These are phyloP conservation scores for Saturnispora ahearnii DNA, from an alignment of 805 yeast species.

Conservation along the genomic window DNA sequence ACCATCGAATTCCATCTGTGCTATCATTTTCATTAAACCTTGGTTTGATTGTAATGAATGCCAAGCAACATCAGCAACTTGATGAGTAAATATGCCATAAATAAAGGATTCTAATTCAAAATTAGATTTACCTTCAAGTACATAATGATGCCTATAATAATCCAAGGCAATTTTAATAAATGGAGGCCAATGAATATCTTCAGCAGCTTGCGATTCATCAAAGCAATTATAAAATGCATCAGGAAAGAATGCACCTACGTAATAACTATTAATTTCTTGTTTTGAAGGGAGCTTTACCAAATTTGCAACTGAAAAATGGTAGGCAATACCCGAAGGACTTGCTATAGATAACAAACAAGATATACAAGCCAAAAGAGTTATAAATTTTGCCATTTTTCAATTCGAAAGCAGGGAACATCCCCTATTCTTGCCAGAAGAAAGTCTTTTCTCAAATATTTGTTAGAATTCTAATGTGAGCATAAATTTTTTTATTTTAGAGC, in stretches of 20 bases:
- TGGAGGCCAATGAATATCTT: slow-evolving; percentile 64
- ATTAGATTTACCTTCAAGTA: slow-evolving; percentile 18
- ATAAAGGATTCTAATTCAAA: slow-evolving; percentile 43
- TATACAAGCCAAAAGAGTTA: neutral
- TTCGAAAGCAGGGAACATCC: neutral
- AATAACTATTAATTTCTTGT: slow-evolving; percentile 15
- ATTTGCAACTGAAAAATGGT: slow-evolving; percentile 31
- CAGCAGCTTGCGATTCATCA: slow-evolving; percentile 44
- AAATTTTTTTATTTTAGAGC: neutral
- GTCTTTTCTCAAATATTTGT: neutral
- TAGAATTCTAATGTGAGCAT: neutral
- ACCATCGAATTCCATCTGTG: slow-evolving; percentile 47
- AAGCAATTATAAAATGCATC: slow-evolving; percentile 59
- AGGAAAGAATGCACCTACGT: slow-evolving; percentile 61
- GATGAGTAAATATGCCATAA: slow-evolving; percentile 53
- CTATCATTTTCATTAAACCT: slow-evolving; percentile 46
- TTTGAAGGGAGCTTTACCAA: slow-evolving; percentile 14
- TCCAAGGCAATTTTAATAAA: slow-evolving; percentile 40
- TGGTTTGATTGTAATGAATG: slow-evolving; percentile 48
- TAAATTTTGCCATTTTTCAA: neutral
- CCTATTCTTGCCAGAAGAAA: neutral
- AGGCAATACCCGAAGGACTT: slow-evolving; percentile 23
- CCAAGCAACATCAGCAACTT: slow-evolving; percentile 59
- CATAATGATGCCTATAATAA: slow-evolving; percentile 26
- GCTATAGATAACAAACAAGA: neutral